Base-by-base conservation (phyloP, 164 flowering plant species). In the Amborella trichopoda region DNA sequence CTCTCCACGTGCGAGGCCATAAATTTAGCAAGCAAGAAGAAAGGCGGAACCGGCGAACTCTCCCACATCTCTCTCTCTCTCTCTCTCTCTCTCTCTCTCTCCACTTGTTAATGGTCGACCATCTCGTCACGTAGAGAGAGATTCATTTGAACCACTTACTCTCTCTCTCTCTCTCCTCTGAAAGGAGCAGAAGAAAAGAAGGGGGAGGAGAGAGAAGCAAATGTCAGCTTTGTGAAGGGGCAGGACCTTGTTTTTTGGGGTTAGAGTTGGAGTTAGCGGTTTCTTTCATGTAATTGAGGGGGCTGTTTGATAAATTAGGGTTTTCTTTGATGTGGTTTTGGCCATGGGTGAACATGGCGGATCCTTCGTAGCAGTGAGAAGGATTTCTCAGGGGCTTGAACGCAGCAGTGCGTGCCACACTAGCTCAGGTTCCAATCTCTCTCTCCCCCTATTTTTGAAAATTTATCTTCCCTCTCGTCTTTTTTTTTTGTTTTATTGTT, bases 321-420 rank as follows among this genome's bases (percentile, higher is more conserved):
- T n/a, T n/a, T n/a, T n/a, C n/a, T n/a, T n/a, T n/a, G n/a, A n/a
- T n/a, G n/a, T n/a, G 34, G 34, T 30, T 13, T 6, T 6, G 34
- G 34, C 6, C 34, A 42, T 42, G 46, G 46, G 23, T n/a, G 46
- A 42, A 8, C 46, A 26, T 16, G 46, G 27, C 5, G 46, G 21
- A 9, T 42, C 46, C 25, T 42, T 42, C 46, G 46, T 42, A 14
- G 46, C 46, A 4, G 46, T 22, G 23, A 42, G 46, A 14, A 17
- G 46, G 27, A 18, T 42, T n/a, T 42, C 46, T n/a, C 22, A 22
- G n/a, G 46, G 46, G 23, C 17, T 42, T 22, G 46, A 22, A 26
- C 46, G 46, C 24, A 22, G 46, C 11, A 42, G 23, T 14, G 46
- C 25, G 8, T 42, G 46, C 25, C 46, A 42, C 23, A 6, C 46